Evolutionary conservation across 2,329 filamentous ascomycete genomes (phyloP), one percentile per base, ranked within the genome.

Genomic region (Ampelomyces quisqualis): DNA sequence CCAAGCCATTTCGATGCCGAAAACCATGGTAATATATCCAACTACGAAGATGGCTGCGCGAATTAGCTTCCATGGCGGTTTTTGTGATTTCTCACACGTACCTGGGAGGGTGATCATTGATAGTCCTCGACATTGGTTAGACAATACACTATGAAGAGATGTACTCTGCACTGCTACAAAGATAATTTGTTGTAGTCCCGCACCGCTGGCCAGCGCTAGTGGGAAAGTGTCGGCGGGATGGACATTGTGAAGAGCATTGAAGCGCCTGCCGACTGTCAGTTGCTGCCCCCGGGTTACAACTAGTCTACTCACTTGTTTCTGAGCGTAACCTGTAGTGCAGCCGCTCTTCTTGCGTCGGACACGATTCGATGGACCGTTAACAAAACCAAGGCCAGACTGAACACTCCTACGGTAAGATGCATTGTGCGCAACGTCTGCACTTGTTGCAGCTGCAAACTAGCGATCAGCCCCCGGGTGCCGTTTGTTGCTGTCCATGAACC

Each of bases 21-120:
- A 86, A 11, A 85, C 73, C 14, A 86, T 57, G 51, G 86, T 83
- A 21, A 82, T 76, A 47, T 77, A 85, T 18, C 83, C 83, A 7
- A 81, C 76, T 37, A 86, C 74, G 55, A 87, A 86, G 23, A 86
- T 73, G 6, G 80, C 84, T 85, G 41, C 5, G 11, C 13, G 15
- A 11, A 46, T 67, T 13, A 67, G 62, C 20, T 11, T 20, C n/a
- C n/a, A 20, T 22, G 4, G n/a, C n/a, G n/a, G n/a, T n/a, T n/a
- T n/a, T n/a, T n/a, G n/a, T n/a, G 13, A 21, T n/a, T 6, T 27
- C 27, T 7, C 13, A 4, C n/a, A 58, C 65, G 15, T 65, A 70
- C 68, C 57, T 23, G 68, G 67, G 43, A 67, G 62, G 13, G 66
- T 63, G n/a, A 69, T 29, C 61, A 68, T 68, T 3, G 64, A 58